Conservation (phyloP, 495 filamentous ascomycete species). For the Aspergillus leporis region DNA sequence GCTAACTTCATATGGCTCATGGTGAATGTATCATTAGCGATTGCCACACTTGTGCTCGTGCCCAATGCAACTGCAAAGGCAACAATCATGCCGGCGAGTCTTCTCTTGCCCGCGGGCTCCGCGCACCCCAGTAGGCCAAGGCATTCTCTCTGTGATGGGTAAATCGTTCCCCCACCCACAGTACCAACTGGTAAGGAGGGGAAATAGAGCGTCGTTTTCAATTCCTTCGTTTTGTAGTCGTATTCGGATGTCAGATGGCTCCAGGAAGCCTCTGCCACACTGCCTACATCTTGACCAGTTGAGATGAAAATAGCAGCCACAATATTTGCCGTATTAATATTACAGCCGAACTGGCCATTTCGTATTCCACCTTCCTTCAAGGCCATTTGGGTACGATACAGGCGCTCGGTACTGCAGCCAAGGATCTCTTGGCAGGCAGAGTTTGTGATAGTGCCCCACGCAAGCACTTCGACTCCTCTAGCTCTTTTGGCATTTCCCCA, state of each 20-base stretch:
- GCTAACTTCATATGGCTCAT: conserved; percentile 13
- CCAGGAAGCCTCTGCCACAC: conserved; percentile 17
- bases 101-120: conserved; percentile 12
- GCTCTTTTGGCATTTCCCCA: conserved; percentile 17
- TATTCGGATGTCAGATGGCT: conserved; percentile 15
- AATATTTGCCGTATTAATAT: conserved; percentile 15
- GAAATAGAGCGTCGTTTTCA: conserved; percentile 12
- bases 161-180: conserved; percentile 17
- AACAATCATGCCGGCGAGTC: conserved; percentile 18
- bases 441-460: conserved; percentile 17
- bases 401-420: conserved; percentile 3
- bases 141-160: conserved; percentile 14
- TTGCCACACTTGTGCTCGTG: conserved; percentile 13
- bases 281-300: conserved; percentile 17
- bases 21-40: conserved; percentile 18
- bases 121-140: conserved; percentile 16
- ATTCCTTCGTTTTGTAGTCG: conserved; percentile 2
- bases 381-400: conserved; percentile 5
- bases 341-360: conserved; percentile 17
- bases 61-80: conserved; percentile 19
- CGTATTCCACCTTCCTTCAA: conserved; percentile 15
- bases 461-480: conserved; percentile 17
- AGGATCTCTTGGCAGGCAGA: conserved; percentile 7
- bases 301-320: conserved; percentile 20
- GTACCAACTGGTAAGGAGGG: conserved; percentile 16